Evolutionary conservation across 345 rosid genomes (phyloP), one percentile per base, ranked within the genome.

Genomic region (Lepidium sativum): DNA sequence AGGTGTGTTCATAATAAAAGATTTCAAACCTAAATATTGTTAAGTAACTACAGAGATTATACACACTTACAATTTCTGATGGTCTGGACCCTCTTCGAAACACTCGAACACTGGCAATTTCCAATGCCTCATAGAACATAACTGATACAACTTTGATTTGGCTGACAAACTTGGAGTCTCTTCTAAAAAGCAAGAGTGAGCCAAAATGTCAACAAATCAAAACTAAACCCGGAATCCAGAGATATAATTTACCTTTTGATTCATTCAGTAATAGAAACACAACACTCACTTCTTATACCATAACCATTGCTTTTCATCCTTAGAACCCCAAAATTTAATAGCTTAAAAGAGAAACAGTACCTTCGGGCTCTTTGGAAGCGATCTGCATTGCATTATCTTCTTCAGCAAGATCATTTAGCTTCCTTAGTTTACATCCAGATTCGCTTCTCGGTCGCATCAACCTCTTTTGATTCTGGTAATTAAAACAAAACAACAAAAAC

Each of bases 71-170:
- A 65, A 11, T 77, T 33, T 79, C 65, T 0, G 20, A 56, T 79
- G 79, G 65, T 60, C 11, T 50, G 81, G 81, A 3, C 89, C 91
- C 41, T 79, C 82, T 47, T 68, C 49, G 80, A 60, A 69, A 67
- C 78, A 80, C 25, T 79, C 82, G 62, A 74, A 85, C 25, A 23
- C 16, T 1, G 91, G 91, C 6, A 63, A 5, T 39, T 78, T 73
- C 91, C 89, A 85, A 16, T 69, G 71, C 60, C 77, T 79, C 32
- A 54, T 69, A 34, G 58, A 61, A 56, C 91, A 85, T 45, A 80
- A 13, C 31, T 71, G 80, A 66, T 63, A 38, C 82, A 87, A 72
- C 20, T 73, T 37, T 51, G 80, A 63, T 78, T 79, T 87, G 0
- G 76, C 77, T 2, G 80, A 64, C n/a, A 23, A 17, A 55, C 3